Evolutionary conservation across 2,329 filamentous ascomycete genomes (phyloP).

Genomic region (Teratosphaeriaceae sp.): DNA sequence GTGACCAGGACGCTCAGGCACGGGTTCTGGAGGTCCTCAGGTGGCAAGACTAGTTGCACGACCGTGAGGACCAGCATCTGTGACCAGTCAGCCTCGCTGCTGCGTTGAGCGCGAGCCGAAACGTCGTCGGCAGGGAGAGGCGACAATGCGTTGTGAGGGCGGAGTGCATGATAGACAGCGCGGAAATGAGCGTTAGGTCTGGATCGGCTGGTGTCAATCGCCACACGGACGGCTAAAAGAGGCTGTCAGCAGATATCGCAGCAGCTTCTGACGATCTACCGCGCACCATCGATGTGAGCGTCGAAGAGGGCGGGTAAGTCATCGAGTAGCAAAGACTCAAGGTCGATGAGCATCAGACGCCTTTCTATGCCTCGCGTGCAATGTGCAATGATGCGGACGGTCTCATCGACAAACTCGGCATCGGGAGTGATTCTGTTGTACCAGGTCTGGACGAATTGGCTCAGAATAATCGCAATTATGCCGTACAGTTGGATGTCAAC

Average conservation of each 20-base stretch:
- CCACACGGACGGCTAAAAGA: not conserved
- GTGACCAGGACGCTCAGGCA: constrained; percentile 77
- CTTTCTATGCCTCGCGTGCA: constrained; percentile 84
- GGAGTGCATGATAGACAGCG: constrained; percentile 69
- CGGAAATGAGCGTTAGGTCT: not conserved
- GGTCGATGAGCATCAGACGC: constrained; percentile 71
- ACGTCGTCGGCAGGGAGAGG: constrained; percentile 56
- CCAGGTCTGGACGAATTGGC: constrained; percentile 89
- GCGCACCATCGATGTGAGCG: constrained; percentile 68
- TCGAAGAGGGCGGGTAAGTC: constrained; percentile 79
- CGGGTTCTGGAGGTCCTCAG: constrained; percentile 83
- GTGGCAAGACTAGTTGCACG: constrained; percentile 77
- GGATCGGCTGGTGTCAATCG: not conserved
- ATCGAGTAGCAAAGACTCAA: constrained; percentile 77
- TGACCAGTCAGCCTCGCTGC: constrained; percentile 78
- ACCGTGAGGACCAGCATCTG: constrained; percentile 80
- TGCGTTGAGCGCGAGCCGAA: constrained; percentile 50
- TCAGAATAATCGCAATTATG: constrained; percentile 79
- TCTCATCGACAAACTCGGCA: constrained; percentile 77
- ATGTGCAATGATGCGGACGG: constrained; percentile 86
- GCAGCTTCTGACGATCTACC: not conserved
- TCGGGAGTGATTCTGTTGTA: constrained; percentile 90
- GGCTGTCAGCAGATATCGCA: not conserved
- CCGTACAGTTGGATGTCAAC: constrained; percentile 91
- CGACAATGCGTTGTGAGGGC: constrained; percentile 71